A percentile compares a stretch with the other conserved stretches of the same genome.
phyloP scores from a whole-genome alignment of 169 alveolate species.

The Babesia bigemina region DNA sequence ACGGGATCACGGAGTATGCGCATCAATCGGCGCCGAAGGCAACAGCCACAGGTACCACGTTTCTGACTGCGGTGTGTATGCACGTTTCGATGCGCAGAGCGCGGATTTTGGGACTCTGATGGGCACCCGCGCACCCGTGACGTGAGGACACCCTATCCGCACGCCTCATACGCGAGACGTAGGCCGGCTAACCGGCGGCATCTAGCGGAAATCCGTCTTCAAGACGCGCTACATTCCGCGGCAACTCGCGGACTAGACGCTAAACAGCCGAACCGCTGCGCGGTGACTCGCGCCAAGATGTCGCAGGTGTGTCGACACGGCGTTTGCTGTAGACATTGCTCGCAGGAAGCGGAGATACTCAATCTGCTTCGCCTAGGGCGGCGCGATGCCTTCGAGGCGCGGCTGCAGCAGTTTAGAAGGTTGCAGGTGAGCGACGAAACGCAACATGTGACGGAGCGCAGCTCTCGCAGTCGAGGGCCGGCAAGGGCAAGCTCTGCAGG shows the following conservation, averaged over 20 bases:
- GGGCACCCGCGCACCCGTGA: no score
- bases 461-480: conserved; percentile 58
- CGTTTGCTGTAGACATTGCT: not conserved
- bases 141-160: not conserved
- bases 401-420: conserved; percentile 57
- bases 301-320: conserved; percentile 6
- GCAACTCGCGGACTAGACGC: not conserved
- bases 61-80: no score
- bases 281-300: not conserved
- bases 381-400: conserved; percentile 60
- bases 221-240: not conserved
- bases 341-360: conserved; percentile 58
- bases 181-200: not conserved
- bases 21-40: no score
- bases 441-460: not conserved
- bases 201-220: not conserved
- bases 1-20: no score
- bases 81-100: no score
- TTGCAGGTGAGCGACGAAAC: conserved; percentile 29
- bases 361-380: conserved; percentile 41
- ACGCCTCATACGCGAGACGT: not conserved
- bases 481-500: conserved; percentile 54
- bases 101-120: no score
- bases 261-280: not conserved
- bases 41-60: no score